Conservation (phyloP, 371 early-diverging fungal species). For the Choanephora cucurbitarum region DNA sequence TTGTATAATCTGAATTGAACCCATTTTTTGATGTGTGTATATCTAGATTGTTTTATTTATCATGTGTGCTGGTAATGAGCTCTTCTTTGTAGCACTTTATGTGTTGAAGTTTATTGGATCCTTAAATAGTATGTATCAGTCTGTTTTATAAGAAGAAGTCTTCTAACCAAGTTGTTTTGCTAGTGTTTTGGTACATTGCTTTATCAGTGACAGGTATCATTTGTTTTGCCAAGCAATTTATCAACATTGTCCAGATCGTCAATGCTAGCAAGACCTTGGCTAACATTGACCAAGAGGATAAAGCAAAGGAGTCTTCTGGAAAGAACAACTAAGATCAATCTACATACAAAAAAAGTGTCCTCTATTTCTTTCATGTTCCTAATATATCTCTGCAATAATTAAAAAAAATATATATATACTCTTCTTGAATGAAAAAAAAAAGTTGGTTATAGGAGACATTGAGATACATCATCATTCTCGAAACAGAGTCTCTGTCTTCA, state of each 20-base stretch:
- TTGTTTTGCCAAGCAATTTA: constrained; percentile 83
- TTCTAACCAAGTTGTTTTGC: neutral
- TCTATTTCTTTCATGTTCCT: too few relatives aligned
- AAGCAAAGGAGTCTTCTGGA: constrained; percentile 26
- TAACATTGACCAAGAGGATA: constrained; percentile 66
- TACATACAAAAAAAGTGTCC: too few relatives aligned
- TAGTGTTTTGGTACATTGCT: constrained; percentile 32
- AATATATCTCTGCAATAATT: constrained; percentile 1
- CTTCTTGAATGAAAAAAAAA: too few relatives aligned
- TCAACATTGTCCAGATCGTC: constrained; percentile 90
- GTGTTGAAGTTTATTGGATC: constrained; percentile 50
- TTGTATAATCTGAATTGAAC: neutral
- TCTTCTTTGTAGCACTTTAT: constrained; percentile 87
- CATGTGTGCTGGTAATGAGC: constrained; percentile 91
- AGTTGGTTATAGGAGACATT: too few relatives aligned
- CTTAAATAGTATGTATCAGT: constrained; percentile 24
- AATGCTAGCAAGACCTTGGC: constrained; percentile 85
- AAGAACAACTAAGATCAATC: constrained; percentile 16
- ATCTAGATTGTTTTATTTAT: constrained; percentile 78
- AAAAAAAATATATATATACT: neutral
- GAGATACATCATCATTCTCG: too few relatives aligned
- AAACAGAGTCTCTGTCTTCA: too few relatives aligned
- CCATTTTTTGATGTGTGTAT: neutral
- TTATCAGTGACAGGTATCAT: constrained; percentile 73
- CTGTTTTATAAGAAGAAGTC: neutral